phyloP scores from a whole-genome alignment of 2,329 filamentous ascomycete species.

The Lasiodiplodia gonubiensis region DNA sequence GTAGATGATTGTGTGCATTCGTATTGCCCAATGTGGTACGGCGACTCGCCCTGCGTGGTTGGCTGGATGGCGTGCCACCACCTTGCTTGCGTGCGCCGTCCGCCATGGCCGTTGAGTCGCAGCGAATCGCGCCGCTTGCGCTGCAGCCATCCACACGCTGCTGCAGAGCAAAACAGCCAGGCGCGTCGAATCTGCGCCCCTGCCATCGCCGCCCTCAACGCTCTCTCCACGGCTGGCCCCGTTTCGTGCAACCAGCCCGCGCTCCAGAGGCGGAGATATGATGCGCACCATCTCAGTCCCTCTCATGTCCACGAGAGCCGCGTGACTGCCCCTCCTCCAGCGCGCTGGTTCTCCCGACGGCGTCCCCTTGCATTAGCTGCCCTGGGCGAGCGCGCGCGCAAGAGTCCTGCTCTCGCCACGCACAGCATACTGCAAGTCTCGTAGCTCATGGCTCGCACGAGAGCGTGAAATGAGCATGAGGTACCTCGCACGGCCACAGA shows the following conservation, averaged over 20 bases:
- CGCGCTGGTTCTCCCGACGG: conserved; percentile 4
- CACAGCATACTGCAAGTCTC: conserved; percentile 21
- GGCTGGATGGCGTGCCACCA: conserved; percentile 14
- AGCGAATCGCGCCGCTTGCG: conserved; percentile 7
- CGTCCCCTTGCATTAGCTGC: conserved; percentile 22
- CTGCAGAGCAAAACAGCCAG: conserved; percentile 12
- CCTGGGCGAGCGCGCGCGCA: not conserved
- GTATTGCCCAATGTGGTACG: conserved; percentile 16
- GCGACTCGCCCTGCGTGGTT: conserved; percentile 24
- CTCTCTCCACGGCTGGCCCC: conserved; percentile 14
- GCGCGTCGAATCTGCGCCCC: conserved; percentile 9
- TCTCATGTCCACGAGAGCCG: conserved; percentile 10
- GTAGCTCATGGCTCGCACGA: conserved; percentile 25
- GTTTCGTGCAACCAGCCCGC: conserved; percentile 4
- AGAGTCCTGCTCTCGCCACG: conserved; percentile 12
- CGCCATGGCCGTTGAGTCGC: conserved; percentile 15
- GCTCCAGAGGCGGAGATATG: conserved; percentile 7
- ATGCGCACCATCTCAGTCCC: not conserved
- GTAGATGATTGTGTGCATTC: conserved; percentile 22
- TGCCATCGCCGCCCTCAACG: conserved; percentile 15
- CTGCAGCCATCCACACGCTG: conserved; percentile 12
- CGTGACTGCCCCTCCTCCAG: conserved; percentile 22
- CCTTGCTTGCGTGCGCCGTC: conserved; percentile 20
- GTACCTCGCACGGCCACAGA: not conserved
- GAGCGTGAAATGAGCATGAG: conserved; percentile 6